Conservation (phyloP, 768 basidiomycete species). For the Mycena amicta region DNA sequence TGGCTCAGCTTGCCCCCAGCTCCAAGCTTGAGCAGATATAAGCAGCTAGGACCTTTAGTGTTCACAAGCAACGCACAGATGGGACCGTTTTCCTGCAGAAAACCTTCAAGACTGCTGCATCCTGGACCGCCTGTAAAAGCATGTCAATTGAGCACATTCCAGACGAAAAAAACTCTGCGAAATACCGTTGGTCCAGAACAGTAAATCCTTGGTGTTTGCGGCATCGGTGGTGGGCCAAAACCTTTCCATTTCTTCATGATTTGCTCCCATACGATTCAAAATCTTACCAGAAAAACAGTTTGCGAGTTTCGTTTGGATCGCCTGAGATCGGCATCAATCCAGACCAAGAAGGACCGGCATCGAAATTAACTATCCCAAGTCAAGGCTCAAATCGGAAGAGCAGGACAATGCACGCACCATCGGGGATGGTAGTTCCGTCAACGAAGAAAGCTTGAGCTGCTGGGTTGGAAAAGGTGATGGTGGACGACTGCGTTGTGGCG, state of each 20-base stretch:
- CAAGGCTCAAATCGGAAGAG: neutral
- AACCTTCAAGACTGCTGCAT: constrained; percentile 67
- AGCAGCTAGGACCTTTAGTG: neutral
- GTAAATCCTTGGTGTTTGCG: constrained; percentile 58
- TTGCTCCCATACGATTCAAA: neutral
- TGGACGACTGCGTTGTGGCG: constrained; percentile 28
- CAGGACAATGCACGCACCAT: constrained; percentile 32
- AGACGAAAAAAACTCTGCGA: neutral
- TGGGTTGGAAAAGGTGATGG: constrained; percentile 65
- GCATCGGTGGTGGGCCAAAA: constrained; percentile 70
- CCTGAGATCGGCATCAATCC: constrained; percentile 68
- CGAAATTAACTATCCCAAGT: constrained; percentile 53
- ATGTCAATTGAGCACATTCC: constrained; percentile 25
- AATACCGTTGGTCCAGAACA: constrained; percentile 61
- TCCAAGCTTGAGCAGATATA: constrained; percentile 36
- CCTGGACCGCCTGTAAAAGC: constrained; percentile 62
- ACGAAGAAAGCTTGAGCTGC: constrained; percentile 54
- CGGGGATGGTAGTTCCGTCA: constrained; percentile 49
- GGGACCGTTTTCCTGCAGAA: constrained; percentile 68
- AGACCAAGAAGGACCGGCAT: constrained; percentile 70
- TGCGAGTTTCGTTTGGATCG: constrained; percentile 58
- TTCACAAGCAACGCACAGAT: constrained; percentile 42
- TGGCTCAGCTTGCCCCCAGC: constrained; percentile 49
- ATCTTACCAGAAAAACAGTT: constrained; percentile 50
- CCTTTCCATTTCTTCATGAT: constrained; percentile 38